phyloP scores from a whole-genome alignment of 129 eudicot species.

The Centrapalus pauciflorus region DNA sequence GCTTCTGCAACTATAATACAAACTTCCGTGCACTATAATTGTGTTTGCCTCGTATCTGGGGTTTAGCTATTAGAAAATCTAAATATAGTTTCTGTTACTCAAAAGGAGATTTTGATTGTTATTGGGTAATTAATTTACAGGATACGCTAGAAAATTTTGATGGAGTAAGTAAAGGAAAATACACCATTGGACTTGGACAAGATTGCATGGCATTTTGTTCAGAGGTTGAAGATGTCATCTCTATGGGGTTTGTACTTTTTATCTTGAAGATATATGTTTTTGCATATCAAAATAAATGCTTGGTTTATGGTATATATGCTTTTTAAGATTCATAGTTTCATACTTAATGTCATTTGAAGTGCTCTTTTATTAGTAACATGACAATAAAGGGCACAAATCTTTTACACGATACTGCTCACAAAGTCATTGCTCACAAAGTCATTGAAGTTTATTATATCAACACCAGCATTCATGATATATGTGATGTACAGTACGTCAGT shows the following conservation, averaged over 20 bases:
- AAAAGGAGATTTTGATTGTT: not conserved
- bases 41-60: not conserved
- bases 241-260: conserved; percentile 68
- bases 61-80: not conserved
- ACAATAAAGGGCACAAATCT: not conserved
- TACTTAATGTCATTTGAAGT: not conserved
- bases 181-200: conserved; percentile 97
- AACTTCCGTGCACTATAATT: not conserved
- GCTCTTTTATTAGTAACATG: not conserved
- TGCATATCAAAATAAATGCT: not conserved
- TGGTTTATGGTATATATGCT: not conserved
- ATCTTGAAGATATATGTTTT: not conserved
- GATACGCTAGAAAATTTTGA: conserved; percentile 86
- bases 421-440: not conserved
- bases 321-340: not conserved
- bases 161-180: conserved; percentile 96
- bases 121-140: conserved; percentile 30
- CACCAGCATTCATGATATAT: conserved; percentile 13
- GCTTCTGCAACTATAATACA: not conserved
- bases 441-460: not conserved
- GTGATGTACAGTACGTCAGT: too few relatives aligned
- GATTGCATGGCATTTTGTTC: conserved; percentile 98
- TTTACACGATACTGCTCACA: not conserved
- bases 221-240: conserved; percentile 98
- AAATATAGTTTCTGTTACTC: not conserved